Conservation (phyloP, 2,329 filamentous ascomycete species). For the Aspergillus flavus region DNA sequence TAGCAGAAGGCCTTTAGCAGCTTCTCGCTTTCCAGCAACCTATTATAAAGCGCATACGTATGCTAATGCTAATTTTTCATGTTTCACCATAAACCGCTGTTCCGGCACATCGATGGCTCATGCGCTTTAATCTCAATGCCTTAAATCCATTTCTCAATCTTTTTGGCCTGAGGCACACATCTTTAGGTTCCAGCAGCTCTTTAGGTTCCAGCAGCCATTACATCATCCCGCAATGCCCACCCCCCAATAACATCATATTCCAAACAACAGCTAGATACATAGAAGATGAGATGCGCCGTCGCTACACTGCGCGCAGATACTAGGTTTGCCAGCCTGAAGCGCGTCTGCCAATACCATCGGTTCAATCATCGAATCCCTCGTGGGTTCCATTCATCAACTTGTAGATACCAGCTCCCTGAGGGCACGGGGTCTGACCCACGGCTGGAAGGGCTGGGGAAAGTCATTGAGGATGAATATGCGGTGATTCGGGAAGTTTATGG, state of each 20-base stretch:
- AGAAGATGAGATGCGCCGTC: neutral
- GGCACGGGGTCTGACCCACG: slow-evolving; percentile 47
- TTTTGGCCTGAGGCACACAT: neutral
- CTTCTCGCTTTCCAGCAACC: neutral
- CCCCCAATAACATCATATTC: neutral
- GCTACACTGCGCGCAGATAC: neutral
- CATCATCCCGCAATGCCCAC: neutral
- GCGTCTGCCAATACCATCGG: neutral
- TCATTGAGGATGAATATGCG: slow-evolving; percentile 65
- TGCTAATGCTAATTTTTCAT: neutral
- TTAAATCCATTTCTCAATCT: neutral
- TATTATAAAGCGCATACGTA: neutral
- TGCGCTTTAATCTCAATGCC: no score
- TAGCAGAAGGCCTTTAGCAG: neutral
- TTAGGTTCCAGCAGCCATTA: neutral
- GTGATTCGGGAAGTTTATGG: slow-evolving; percentile 60
- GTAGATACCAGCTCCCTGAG: slow-evolving; percentile 15
- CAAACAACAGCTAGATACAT: neutral
- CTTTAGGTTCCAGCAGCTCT: neutral
- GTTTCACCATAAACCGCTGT: neutral
- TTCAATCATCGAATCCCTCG: slow-evolving; percentile 3
- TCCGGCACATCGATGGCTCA: neutral
- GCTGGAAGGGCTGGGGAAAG: slow-evolving; percentile 53
- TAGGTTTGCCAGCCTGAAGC: neutral
- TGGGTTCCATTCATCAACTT: slow-evolving; percentile 22